phyloP scores from a whole-genome alignment of 2,329 filamentous ascomycete genomes.

The Arthroderma uncinatum region DNA sequence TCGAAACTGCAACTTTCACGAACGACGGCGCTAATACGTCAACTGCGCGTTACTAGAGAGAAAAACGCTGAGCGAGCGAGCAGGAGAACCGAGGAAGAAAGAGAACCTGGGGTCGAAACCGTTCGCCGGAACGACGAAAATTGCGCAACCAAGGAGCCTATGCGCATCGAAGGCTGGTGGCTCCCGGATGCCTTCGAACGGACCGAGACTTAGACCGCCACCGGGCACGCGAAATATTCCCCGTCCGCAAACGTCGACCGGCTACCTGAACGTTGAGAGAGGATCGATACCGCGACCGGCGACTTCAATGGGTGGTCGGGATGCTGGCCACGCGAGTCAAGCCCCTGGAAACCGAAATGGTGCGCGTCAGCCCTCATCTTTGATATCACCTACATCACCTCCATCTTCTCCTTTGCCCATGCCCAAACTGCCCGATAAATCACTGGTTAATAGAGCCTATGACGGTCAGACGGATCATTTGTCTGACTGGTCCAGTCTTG shows the following conservation, averaged over 20 bases:
- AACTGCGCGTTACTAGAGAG: neutral
- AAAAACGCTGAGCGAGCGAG: constrained; percentile 41
- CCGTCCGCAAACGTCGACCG: constrained; percentile 41
- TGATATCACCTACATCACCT: constrained; percentile 17
- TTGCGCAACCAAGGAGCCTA: neutral
- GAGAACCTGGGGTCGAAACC: constrained; percentile 21
- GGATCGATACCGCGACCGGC: constrained; percentile 30
- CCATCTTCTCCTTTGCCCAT: constrained; percentile 17
- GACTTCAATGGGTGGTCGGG: constrained; percentile 34
- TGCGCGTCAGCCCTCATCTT: constrained; percentile 32
- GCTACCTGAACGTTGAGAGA: neutral
- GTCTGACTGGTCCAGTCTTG: constrained; percentile 22
- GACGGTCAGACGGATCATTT: constrained; percentile 19
- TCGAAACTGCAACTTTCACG: neutral
- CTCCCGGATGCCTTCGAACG: neutral
- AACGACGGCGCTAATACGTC: neutral
- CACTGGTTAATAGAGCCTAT: constrained; percentile 15
- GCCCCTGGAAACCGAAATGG: constrained; percentile 41
- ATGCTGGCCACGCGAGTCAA: constrained; percentile 28
- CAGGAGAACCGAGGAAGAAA: constrained; percentile 38
- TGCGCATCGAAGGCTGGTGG: neutral
- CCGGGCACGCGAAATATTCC: constrained; percentile 25
- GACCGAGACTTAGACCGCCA: constrained; percentile 19
- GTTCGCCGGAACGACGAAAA: neutral
- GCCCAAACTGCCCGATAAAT: constrained; percentile 12